Conservation (phyloP, 805 yeast species). For the Monosporozyma aerobia region DNA sequence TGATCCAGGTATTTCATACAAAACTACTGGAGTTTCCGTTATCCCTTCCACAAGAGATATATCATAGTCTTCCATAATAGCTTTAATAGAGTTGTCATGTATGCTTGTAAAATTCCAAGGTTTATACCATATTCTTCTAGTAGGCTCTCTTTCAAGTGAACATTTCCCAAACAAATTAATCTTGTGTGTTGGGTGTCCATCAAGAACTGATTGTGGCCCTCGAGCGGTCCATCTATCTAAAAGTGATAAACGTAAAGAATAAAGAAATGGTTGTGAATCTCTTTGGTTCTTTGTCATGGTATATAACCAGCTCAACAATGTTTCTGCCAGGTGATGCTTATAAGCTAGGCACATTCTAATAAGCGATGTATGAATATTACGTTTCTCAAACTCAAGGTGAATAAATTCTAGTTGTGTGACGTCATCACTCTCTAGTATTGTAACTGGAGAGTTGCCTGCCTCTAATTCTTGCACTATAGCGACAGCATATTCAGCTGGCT, state of each 20-base stretch:
- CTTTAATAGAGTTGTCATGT: constrained; percentile 7
- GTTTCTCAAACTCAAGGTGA: constrained; percentile 11
- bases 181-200: constrained; percentile 3
- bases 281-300: constrained; percentile 7
- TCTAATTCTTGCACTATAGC: constrained; percentile 15
- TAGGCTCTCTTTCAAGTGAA: constrained; percentile 7
- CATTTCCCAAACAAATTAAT: constrained; percentile 24
- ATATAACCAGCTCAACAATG: constrained; percentile 19
- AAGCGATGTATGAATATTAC: constrained; percentile 17
- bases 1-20: constrained; percentile 32
- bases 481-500: constrained; percentile 21
- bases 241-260: constrained; percentile 17
- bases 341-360: constrained; percentile 19
- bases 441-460: constrained; percentile 14
- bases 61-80: constrained; percentile 18
- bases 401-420: constrained; percentile 11
- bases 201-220: not conserved
- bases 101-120: constrained; percentile 21
- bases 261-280: constrained; percentile 5
- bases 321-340: constrained; percentile 18
- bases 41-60: constrained; percentile 13
- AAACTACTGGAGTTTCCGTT: constrained; percentile 9
- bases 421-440: constrained; percentile 15
- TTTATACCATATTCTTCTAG: constrained; percentile 13
- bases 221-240: constrained; percentile 20